Conservation (phyloP, 352 stramenopile genomes). For the Phytophthora syringae region DNA sequence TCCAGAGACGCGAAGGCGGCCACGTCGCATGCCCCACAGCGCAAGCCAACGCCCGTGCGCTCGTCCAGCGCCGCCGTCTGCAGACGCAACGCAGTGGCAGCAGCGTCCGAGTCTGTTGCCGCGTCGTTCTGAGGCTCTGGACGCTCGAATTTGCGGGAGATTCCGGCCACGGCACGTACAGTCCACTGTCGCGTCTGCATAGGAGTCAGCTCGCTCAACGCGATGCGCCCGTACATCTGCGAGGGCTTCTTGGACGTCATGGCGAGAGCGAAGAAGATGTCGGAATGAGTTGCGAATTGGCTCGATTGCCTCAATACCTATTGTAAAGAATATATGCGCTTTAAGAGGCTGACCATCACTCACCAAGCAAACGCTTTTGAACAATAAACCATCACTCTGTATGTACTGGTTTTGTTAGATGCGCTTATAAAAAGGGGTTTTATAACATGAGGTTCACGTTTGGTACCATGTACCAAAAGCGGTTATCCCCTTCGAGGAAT, state of each 20-base stretch:
- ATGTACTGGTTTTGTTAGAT: background rate
- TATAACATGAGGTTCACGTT: no score
- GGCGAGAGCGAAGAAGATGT: slow-evolving; percentile 12
- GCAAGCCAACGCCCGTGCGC: slow-evolving; percentile 50
- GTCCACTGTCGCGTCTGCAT: slow-evolving; percentile 58
- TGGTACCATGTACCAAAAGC: slow-evolving; percentile 3
- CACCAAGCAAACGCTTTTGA: no score
- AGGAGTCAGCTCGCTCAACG: slow-evolving; percentile 62
- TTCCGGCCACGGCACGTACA: slow-evolving; percentile 66
- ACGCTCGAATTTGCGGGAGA: slow-evolving; percentile 54
- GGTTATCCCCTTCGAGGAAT: slow-evolving; percentile 2
- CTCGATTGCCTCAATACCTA: background rate
- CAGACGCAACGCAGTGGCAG: slow-evolving; percentile 34
- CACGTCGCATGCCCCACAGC: slow-evolving; percentile 80
- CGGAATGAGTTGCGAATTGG: slow-evolving; percentile 6
- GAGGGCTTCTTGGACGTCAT: slow-evolving; percentile 33
- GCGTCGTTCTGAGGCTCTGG: slow-evolving; percentile 7
- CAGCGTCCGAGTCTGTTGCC: slow-evolving; percentile 12
- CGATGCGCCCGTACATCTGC: slow-evolving; percentile 66
- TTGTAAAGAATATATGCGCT: background rate
- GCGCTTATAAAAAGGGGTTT: background rate
- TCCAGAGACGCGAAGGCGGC: slow-evolving; percentile 70
- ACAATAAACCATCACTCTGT: background rate
- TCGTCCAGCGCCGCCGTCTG: slow-evolving; percentile 45
- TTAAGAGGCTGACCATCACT: slow-evolving; percentile 14